Conservation (phyloP, 2,329 filamentous ascomycete species). For the Lecanicillium sp. region DNA sequence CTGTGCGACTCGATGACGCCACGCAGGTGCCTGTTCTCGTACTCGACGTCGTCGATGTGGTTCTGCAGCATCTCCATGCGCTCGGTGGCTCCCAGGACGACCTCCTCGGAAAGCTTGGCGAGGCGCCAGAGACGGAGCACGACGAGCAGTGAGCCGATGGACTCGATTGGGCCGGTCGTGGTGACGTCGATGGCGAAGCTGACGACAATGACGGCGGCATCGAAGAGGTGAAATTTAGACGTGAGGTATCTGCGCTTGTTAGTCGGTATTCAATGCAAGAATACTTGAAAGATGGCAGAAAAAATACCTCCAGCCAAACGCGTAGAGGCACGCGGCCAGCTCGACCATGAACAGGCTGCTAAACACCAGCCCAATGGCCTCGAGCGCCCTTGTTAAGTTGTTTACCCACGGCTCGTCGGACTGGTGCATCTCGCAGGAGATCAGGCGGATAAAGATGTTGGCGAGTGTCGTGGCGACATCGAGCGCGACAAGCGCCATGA, state of each 20-base stretch:
- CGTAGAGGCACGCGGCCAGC: constrained; percentile 51
- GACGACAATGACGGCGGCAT: constrained; percentile 55
- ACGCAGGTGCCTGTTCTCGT: constrained; percentile 33
- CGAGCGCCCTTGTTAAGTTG: constrained; percentile 34
- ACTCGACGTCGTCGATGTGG: constrained; percentile 45
- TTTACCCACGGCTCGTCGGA: constrained; percentile 37
- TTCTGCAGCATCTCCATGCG: constrained; percentile 52
- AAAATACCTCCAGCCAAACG: constrained; percentile 53
- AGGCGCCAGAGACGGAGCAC: constrained; percentile 62
- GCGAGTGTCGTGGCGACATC: constrained; percentile 40
- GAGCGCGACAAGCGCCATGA: constrained; percentile 38
- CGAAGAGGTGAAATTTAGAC: constrained; percentile 57
- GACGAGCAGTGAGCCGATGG: constrained; percentile 61
- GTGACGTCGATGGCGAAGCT: constrained; percentile 58
- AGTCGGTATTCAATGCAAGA: no score
- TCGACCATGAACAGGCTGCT: constrained; percentile 61
- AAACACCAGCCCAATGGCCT: constrained; percentile 50
- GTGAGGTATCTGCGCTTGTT: constrained; percentile 56
- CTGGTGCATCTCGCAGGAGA: constrained; percentile 40
- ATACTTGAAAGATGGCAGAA: no score
- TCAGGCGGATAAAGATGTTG: constrained; percentile 43
- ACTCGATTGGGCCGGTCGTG: constrained; percentile 52
- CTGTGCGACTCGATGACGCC: not conserved
- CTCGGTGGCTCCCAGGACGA: constrained; percentile 57
- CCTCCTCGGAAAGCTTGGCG: constrained; percentile 65